Base-by-base conservation (phyloP, 345 rosid species). In the Camelina neglecta region DNA sequence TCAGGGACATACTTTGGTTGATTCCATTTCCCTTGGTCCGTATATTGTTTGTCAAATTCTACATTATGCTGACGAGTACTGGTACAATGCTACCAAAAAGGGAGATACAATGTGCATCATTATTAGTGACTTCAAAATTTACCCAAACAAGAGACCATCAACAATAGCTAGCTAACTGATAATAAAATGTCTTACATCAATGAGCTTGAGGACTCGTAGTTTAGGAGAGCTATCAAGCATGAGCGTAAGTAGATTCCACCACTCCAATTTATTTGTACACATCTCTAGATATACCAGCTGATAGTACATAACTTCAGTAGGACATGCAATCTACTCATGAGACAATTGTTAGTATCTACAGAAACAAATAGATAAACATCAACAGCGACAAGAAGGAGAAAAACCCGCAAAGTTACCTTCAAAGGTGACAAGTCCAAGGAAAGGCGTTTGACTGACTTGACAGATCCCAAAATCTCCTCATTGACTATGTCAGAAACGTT, bases 341-440 rank as follows among this genome's bases (percentile, higher is more conserved):
- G 18, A 15, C 18, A 45, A 45, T 6, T 15, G 6, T 45, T 45
- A 45, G 50, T 45, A 45, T 45, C 6, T 45, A 45, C 48, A 44
- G 18, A 45, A 45, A 45, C 50, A 61, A 48, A 45, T 18, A 45
- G 6, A 45, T 15, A 15, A 45, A 29, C 31, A 16, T 45, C 29
- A 42, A 9, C 6, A 5, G 50, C 50, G 50, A 15, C 5, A 29
- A 4, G 31, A 29, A 4, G 3, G 3, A 26, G 0, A 5, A 44
- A 44, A 44, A 42, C 47, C 47, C n/a, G 6, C 16, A 31, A 65
- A 65, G 7, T 67, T 38, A 67, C 72, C 72, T 67, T 4, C 35
- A 67, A 21, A n/a, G 60, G 23, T 13, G 71, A 51, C 23, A 67
- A 53, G 35, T 67, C 49, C 72, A 67, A 51, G 60, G 8, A 12